Evolutionary conservation across 345 rosid species (phyloP), one percentile per base, ranked within the genome.

Genomic region (Sonneratia alba): DNA sequence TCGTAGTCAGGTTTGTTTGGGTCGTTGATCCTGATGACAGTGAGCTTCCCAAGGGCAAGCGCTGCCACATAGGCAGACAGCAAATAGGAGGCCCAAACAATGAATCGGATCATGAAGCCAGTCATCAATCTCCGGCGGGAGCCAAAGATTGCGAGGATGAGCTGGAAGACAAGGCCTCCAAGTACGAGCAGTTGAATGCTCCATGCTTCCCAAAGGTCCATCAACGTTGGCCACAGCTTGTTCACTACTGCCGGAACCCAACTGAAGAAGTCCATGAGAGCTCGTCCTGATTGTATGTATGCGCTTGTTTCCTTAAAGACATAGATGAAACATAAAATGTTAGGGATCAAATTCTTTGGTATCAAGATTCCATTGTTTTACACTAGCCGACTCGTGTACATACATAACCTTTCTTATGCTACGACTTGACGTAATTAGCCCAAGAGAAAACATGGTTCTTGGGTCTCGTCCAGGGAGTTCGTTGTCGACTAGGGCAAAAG

Each of bases 21-120:
- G 21, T 63, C 0, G 12, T 48, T 0, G 57, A 72, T 43, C 61
- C 45, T 42, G 43, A 72, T 0, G 12, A 64, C 75, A 4, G 75
- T 77, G 49, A 77, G 72, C 72, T 77, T 72, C n/a, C 79, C 79
- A 24, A 77, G 72, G 34, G 79, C 72, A 1, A 77, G 24, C 14
- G 73, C 72, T 3, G 76, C 67, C 11, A 72, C 71, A 15, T 77
- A 72, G 21, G 65, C 19, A 1, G 75, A 73, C 53, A 77, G 47
- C 71, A 77, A 48, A 61, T 77, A 77, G 36, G 75, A 57, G 5
- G 71, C 21, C 72, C 75, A 72, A 11, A 72, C 67, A 51, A 68
- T 18, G 14, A 67, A 72, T 9, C 72, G 32, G 63, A 68, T 13
- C 5, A 8, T 21, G 37, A 37, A 1, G 0, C 59, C 10, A 10